Evolutionary conservation across 129 eudicot species (phyloP).

Genomic region (Flaveria bidentis): DNA sequence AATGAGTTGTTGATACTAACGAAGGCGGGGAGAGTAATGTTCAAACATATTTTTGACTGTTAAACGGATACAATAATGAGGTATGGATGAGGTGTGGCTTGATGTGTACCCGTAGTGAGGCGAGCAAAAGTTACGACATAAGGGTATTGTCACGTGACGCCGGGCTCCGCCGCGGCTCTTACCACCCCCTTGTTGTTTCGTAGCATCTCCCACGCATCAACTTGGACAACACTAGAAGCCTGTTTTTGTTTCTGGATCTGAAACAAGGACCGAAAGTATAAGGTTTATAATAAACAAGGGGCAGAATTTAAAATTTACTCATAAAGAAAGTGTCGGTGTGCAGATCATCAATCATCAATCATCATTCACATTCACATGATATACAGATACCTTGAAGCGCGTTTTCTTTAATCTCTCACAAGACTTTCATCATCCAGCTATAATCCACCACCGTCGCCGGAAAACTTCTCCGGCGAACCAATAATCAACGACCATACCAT

Average conservation of each 20-base stretch:
- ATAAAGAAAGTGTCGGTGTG: constrained; percentile 29
- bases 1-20: too few species aligned
- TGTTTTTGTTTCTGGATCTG: neutral
- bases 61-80: too few species aligned
- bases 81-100: too few species aligned
- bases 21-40: too few species aligned
- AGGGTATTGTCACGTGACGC: too few species aligned
- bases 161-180: too few species aligned
- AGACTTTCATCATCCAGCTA: neutral
- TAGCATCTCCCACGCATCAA: too few species aligned
- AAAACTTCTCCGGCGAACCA: constrained; percentile 33
- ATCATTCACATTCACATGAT: constrained; percentile 19
- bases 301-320: neutral
- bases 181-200: too few species aligned
- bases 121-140: too few species aligned
- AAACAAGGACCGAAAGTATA: neutral
- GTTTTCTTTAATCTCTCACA: neutral
- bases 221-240: neutral
- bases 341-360: neutral
- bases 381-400: neutral
- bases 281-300: neutral
- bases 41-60: too few species aligned
- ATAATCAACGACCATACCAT: neutral
- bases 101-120: too few species aligned
- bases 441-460: constrained; percentile 24